A percentile compares a stretch with the other conserved stretches of the same genome.
Evolutionary conservation across 148 eudicot species (phyloP).

Genomic region (Amaranthus cruentus): DNA sequence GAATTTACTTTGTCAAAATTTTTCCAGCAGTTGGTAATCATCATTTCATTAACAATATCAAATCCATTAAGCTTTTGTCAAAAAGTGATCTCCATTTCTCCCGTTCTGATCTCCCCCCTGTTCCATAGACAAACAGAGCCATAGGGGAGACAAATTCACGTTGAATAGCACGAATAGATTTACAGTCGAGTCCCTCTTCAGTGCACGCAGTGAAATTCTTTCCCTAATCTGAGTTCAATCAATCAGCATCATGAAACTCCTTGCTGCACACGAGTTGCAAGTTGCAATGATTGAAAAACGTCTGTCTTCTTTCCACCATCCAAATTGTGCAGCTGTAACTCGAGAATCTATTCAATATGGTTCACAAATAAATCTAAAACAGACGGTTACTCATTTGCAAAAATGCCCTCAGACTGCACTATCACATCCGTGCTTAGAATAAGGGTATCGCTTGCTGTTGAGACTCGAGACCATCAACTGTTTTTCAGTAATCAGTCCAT

Average conservation of each 20-base stretch:
- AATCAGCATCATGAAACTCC: neutral
- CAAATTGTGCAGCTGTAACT: neutral
- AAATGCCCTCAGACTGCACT: neutral
- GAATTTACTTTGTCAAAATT: too few relatives aligned
- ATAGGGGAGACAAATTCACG: neutral
- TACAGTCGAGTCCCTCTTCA: neutral
- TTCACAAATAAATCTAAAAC: neutral
- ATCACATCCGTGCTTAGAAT: neutral
- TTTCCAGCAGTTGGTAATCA: neutral
- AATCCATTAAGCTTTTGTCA: neutral
- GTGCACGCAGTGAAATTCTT: neutral
- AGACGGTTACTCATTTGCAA: neutral
- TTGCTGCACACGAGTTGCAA: neutral
- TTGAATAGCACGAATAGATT: neutral
- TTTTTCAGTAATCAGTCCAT: neutral
- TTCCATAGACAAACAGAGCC: neutral
- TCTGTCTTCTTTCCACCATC: conserved; percentile 2
- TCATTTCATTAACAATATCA: neutral
- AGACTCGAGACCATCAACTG: neutral
- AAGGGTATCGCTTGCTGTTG: neutral
- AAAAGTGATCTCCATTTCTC: neutral
- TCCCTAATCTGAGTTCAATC: neutral
- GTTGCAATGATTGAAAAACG: neutral
- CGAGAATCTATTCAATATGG: neutral
- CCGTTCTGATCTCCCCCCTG: neutral